phyloP scores from a whole-genome alignment of 1,139 yeast species.

The Protomyces inouyei region DNA sequence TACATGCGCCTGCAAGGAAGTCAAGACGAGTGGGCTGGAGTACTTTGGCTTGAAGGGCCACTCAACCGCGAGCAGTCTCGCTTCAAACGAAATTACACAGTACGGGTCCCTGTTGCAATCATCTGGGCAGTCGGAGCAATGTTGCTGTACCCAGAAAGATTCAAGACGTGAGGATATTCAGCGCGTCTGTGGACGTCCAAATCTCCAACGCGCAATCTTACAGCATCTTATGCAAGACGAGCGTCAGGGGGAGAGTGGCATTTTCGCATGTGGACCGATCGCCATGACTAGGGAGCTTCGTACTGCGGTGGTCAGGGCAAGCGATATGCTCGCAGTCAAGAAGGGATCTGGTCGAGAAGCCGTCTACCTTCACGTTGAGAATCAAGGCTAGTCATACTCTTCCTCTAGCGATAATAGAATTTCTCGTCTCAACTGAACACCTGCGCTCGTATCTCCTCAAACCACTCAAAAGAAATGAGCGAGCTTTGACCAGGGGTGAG shows the following conservation, averaged over 20 bases:
- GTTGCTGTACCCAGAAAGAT: neutral
- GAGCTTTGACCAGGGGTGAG: no score
- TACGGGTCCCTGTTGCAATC: neutral
- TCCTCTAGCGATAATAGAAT: neutral
- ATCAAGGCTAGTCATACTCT: neutral
- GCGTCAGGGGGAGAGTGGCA: constrained; percentile 32
- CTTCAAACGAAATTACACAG: neutral
- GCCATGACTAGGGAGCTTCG: constrained; percentile 25
- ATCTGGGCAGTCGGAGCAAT: neutral
- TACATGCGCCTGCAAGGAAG: neutral
- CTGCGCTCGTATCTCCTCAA: no score
- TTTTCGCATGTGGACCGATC: constrained; percentile 33
- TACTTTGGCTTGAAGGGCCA: neutral
- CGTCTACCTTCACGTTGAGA: constrained; percentile 33
- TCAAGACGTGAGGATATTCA: neutral
- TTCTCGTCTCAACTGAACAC: no score
- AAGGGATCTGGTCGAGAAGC: constrained; percentile 34
- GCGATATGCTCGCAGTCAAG: constrained; percentile 33
- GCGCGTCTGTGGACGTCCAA: constrained; percentile 26
- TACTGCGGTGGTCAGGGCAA: constrained; percentile 29
- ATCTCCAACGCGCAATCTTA: neutral
- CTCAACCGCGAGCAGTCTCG: neutral
- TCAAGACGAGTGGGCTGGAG: neutral
- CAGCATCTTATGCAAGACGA: neutral
- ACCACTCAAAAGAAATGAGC: no score